Evolutionary conservation across 169 alveolate genomes (phyloP), one percentile per base, ranked within the genome.

Genomic region (Cryptosporidium felis): DNA sequence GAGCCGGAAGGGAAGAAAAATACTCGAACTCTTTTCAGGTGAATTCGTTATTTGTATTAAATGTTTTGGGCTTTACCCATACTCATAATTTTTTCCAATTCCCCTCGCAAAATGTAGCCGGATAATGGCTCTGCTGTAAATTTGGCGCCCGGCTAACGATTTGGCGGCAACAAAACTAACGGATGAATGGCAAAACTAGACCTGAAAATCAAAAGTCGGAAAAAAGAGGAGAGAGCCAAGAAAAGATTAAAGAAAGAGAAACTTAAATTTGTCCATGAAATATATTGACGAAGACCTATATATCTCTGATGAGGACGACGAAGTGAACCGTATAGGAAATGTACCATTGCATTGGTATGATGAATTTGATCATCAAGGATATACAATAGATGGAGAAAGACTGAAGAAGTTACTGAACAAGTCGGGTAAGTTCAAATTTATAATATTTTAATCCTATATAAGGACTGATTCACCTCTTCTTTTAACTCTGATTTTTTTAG

Each of bases 311-410:
- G 92, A 89, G 56, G 92, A 89, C 21, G 80, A 62, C 1, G 61
- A 53, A 45, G 67, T 82, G 28, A 90, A 81, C 36, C 90, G 93
- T 61, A 92, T 94, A 18, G 98, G 98, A 60, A 91, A 94, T 81
- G 94, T 95, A 5, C 96, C 97, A 14, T 74, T 90, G 42, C 89
- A 94, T 38, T 94, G 97, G 96, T 95, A 95, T 79, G 94, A 94
- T 51, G 92, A 94, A 44, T 90, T 91, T 82, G 94, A 94, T 62
- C 95, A 93, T 81, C 82, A 92, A 23, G 98, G 98, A 40, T 96
- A 96, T 85, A 94, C 91, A 65, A 92, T 94, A 5, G 90, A 93
- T 58, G 94, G 95, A 23, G 91, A 93, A 53, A 89, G 92, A 67
- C 95, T 96, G 41, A 66, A 62, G 16, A 94, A 94, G 80, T 58